These are phyloP conservation scores for Sordariomycetes sp. DNA, from an alignment of 2,329 filamentous ascomycete species.

Conservation along the genomic window DNA sequence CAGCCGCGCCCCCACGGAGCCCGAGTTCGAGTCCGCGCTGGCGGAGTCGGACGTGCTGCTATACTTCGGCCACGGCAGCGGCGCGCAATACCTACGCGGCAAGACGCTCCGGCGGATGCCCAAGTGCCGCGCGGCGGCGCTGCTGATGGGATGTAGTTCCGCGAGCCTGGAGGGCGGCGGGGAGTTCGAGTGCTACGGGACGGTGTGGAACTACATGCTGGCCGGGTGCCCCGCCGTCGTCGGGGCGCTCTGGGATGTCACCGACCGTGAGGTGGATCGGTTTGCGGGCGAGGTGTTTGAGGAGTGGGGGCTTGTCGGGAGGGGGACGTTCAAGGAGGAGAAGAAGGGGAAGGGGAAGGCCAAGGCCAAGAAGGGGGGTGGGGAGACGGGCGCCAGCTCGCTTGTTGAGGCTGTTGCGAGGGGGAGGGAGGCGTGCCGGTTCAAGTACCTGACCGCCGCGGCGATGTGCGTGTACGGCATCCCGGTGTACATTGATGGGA, in stretches of 20 bases:
- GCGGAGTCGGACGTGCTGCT: constrained; percentile 61
- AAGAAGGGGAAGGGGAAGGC: constrained; percentile 16
- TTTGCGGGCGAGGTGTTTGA: constrained; percentile 73
- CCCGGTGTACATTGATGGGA: constrained; percentile 63
- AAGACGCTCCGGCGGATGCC: constrained; percentile 71
- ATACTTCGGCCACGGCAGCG: constrained; percentile 95
- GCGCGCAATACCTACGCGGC: constrained; percentile 85
- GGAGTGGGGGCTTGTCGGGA: constrained; percentile 67
- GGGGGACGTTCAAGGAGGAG: constrained; percentile 29
- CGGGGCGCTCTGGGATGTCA: constrained; percentile 95
- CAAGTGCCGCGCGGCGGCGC: constrained; percentile 63
- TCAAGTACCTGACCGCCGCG: constrained; percentile 87
- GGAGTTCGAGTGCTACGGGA: constrained; percentile 83
- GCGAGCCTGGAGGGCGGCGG: constrained; percentile 55
- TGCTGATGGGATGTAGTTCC: constrained; percentile 92
- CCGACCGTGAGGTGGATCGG: constrained; percentile 92
- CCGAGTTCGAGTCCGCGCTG: constrained; percentile 63
- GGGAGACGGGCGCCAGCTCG: constrained; percentile 29
- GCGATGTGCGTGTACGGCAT: constrained; percentile 92
- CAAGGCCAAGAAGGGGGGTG: constrained; percentile 10
- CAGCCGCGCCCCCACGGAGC: constrained; percentile 60
- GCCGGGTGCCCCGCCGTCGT: constrained; percentile 80
- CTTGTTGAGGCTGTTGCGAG: constrained; percentile 73
- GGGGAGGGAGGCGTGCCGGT: constrained; percentile 68
- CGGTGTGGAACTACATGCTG: constrained; percentile 84